Evolutionary conservation across 2,329 filamentous ascomycete species (phyloP).

Genomic region (Bertia moriformis): DNA sequence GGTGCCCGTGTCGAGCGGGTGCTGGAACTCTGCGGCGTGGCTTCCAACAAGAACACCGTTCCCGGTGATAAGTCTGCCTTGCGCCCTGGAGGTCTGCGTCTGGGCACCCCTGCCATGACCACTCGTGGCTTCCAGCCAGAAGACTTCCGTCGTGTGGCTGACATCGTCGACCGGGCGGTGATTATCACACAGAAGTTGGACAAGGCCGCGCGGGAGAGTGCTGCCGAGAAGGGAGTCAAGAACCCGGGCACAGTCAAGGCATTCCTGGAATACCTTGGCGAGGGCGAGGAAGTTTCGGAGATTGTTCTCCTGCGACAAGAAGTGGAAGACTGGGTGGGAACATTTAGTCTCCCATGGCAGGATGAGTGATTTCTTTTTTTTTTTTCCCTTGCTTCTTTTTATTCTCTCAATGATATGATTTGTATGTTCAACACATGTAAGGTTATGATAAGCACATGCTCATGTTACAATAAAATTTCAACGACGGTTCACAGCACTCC

Average conservation of each 20-base stretch:
- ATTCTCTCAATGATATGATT: too few relatives aligned
- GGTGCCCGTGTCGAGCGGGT: conserved; percentile 55
- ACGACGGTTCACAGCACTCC: too few relatives aligned
- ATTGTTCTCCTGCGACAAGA: conserved; percentile 30
- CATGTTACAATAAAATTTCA: too few relatives aligned
- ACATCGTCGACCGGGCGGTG: conserved; percentile 47
- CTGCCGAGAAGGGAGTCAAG: conserved; percentile 27
- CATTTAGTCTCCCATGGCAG: conserved; percentile 9
- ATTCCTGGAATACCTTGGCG: conserved; percentile 30
- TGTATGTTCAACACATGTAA: too few relatives aligned
- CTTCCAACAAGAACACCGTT: conserved; percentile 66
- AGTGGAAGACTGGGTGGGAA: conserved; percentile 34
- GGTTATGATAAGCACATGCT: too few relatives aligned
- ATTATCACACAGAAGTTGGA: conserved; percentile 45
- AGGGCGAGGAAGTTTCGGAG: conserved; percentile 28
- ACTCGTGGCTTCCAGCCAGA: conserved; percentile 53
- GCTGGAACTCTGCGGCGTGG: conserved; percentile 56
- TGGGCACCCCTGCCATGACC: conserved; percentile 65
- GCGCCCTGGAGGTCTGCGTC: conserved; percentile 57
- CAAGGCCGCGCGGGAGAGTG: conserved; percentile 32
- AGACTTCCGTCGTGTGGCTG: conserved; percentile 51
- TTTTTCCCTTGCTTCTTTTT: neutral
- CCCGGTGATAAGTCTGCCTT: conserved; percentile 62
- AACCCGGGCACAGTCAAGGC: conserved; percentile 30
- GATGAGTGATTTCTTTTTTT: conserved; percentile 1